Conservation (phyloP, 768 basidiomycete genomes). For the Tephrocybe sp. region DNA sequence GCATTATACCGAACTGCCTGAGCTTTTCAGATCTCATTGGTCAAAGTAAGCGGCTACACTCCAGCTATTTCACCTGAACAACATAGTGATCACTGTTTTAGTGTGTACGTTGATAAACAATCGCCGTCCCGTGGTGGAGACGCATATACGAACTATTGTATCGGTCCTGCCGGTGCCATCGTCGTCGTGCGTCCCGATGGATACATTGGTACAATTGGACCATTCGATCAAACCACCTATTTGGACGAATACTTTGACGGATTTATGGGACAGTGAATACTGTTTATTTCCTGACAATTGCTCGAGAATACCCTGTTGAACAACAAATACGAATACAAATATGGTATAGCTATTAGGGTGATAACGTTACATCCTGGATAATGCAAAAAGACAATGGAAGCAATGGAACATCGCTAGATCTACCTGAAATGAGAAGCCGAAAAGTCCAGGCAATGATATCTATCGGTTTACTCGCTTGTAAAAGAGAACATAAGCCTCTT, state of each 20-base stretch:
- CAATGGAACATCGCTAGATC: conserved; percentile 10
- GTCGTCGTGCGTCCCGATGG: conserved; percentile 65
- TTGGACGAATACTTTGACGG: conserved; percentile 47
- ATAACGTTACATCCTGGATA: conserved; percentile 20
- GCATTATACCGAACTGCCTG: conserved; percentile 44
- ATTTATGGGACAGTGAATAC: conserved; percentile 32
- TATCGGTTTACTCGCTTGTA: conserved; percentile 63
- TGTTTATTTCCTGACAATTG: background rate
- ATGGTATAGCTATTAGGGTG: conserved; percentile 14
- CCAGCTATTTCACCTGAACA: background rate
- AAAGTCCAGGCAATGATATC: conserved; percentile 29
- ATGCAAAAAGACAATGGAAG: conserved; percentile 23
- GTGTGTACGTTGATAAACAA: conserved; percentile 58
- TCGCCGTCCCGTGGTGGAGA: conserved; percentile 41
- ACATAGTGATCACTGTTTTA: conserved; percentile 19
- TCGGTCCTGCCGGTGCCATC: conserved; percentile 43
- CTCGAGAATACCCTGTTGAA: background rate
- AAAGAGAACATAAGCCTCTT: conserved; percentile 79
- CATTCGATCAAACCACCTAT: conserved; percentile 39
- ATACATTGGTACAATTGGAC: conserved; percentile 56
- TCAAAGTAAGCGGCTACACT: conserved; percentile 42
- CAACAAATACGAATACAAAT: conserved; percentile 1
- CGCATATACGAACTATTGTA: conserved; percentile 57
- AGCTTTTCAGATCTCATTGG: conserved; percentile 52
- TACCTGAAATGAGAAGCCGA: conserved; percentile 18